Evolutionary conservation across 2,329 filamentous ascomycete species (phyloP).

Genomic region (Alternaria brassicae): DNA sequence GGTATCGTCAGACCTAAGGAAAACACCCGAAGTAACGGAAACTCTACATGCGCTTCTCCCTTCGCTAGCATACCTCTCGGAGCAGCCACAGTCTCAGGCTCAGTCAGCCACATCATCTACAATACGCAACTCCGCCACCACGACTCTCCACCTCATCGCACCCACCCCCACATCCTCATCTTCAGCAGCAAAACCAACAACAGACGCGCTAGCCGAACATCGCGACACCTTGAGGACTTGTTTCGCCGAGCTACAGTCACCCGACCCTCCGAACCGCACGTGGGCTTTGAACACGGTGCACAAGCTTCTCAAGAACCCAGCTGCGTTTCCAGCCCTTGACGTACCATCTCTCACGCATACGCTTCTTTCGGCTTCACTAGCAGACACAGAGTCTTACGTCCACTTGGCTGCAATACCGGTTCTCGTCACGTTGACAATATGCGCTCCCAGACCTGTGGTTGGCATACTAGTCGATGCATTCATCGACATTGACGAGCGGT

Average conservation of each 20-base stretch:
- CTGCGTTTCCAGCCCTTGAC: slow-evolving; percentile 66
- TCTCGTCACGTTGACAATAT: slow-evolving; percentile 66
- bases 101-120: slow-evolving; percentile 21
- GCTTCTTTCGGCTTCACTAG: slow-evolving; percentile 69
- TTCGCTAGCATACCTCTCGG: slow-evolving; percentile 35
- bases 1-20: slow-evolving; percentile 43
- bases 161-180: slow-evolving; percentile 57
- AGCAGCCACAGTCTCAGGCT: slow-evolving; percentile 9
- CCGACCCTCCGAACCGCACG: slow-evolving; percentile 47
- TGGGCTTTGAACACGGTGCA: slow-evolving; percentile 45
- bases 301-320: slow-evolving; percentile 59
- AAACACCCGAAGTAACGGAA: slow-evolving; percentile 31
- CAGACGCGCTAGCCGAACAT: slow-evolving; percentile 59
- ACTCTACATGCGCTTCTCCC: slow-evolving; percentile 17
- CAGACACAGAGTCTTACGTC: slow-evolving; percentile 74
- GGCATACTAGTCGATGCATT: slow-evolving; percentile 72
- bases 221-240: slow-evolving; percentile 32
- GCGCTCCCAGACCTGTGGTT: slow-evolving; percentile 68
- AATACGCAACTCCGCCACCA: slow-evolving; percentile 35
- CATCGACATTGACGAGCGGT: slow-evolving; percentile 64
- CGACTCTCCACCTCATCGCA: slow-evolving; percentile 60
- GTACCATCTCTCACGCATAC: slow-evolving; percentile 70
- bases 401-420: slow-evolving; percentile 72
- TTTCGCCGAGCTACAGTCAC: slow-evolving; percentile 41
- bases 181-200: background rate